phyloP scores from a whole-genome alignment of 2,329 filamentous ascomycete genomes.

The Colletotrichum sp. region DNA sequence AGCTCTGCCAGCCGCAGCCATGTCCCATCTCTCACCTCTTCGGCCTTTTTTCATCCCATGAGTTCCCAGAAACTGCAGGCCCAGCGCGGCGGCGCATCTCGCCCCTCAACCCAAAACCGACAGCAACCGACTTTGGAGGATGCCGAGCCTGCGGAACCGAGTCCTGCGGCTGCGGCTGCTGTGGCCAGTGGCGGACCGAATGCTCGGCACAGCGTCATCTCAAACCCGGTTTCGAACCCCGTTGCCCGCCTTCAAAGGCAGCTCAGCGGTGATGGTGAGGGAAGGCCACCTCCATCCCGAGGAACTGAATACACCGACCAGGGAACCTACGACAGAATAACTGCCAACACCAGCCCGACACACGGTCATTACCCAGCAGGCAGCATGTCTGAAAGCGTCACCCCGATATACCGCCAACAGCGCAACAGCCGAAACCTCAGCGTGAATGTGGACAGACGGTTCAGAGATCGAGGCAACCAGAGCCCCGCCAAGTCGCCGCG shows the following conservation, averaged over 20 bases:
- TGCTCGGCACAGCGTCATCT: constrained; percentile 60
- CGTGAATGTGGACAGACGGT: constrained; percentile 65
- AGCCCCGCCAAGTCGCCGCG: constrained; percentile 73
- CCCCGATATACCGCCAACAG: constrained; percentile 66
- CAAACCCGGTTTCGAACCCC: constrained; percentile 47
- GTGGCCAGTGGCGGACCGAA: constrained; percentile 44
- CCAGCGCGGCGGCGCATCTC: constrained; percentile 71
- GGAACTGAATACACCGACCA: constrained; percentile 83
- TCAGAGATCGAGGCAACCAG: constrained; percentile 55
- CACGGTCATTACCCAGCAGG: constrained; percentile 58
- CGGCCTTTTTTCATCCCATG: constrained; percentile 96
- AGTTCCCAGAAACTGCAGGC: constrained; percentile 94
- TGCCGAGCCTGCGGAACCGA: constrained; percentile 36
- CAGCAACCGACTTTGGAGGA: constrained; percentile 25
- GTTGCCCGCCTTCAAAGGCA: constrained; percentile 37
- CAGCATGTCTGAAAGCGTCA: constrained; percentile 78
- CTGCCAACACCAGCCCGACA: constrained; percentile 76
- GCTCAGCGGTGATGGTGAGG: constrained; percentile 50
- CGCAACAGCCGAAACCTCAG: constrained; percentile 49
- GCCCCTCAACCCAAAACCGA: constrained; percentile 46
- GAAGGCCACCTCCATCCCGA: constrained; percentile 70
- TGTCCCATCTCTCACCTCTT: constrained; percentile 85
- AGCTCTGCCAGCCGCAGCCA: constrained; percentile 83
- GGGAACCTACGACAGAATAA: constrained; percentile 72
- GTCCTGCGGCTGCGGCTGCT: constrained; percentile 29